A percentile compares a stretch with the other conserved stretches of the same genome.
phyloP scores from a whole-genome alignment of 805 yeast species.

The Yamadazyma akitaensis region DNA sequence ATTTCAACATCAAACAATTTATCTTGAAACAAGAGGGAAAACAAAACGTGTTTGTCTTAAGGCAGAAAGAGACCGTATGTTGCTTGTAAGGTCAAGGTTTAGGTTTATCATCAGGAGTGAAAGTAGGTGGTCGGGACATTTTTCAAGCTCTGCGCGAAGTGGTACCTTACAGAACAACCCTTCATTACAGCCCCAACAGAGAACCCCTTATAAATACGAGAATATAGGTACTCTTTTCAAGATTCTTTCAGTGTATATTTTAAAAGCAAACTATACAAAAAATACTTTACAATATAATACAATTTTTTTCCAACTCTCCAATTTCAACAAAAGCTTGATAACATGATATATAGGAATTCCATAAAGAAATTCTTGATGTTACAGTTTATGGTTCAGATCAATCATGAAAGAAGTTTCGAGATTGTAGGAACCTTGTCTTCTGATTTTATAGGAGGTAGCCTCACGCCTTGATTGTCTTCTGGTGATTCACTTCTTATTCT shows the following conservation, averaged over 20 bases:
- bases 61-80: no score
- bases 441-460: constrained; percentile 19
- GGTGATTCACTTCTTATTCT: constrained; percentile 9
- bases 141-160: no score
- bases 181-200: no score
- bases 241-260: no score
- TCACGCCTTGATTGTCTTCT: constrained; percentile 11
- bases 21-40: background rate
- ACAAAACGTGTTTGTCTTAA: background rate
- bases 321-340: background rate
- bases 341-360: no score
- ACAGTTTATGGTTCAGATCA: background rate
- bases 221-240: background rate
- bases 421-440: constrained; percentile 22
- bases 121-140: no score
- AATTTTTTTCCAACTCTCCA: background rate
- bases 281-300: constrained; percentile 8
- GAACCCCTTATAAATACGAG: no score
- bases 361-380: background rate
- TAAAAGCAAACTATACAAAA: background rate
- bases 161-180: no score
- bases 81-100: no score
- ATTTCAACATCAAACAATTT: background rate
- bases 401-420: constrained; percentile 16
- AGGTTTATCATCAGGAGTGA: no score